Percentiles rank a stretch among this genome's conserved stretches.
phyloP scores from a whole-genome alignment of 2,329 filamentous ascomycete genomes.

The Fusarium nygamai region DNA sequence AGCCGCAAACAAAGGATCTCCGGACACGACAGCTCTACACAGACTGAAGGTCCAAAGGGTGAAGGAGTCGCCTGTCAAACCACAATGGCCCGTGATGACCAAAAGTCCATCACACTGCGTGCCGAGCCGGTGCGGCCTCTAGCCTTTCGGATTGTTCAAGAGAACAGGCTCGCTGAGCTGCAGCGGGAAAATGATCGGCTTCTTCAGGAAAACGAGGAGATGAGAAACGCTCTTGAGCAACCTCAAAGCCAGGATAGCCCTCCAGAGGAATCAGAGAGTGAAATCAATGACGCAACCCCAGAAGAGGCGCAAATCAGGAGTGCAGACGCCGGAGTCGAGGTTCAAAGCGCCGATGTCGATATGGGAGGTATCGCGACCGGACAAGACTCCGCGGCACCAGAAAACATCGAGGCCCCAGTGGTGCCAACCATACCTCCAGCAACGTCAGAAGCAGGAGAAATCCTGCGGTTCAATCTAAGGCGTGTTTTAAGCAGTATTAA shows the following conservation, averaged over 20 bases:
- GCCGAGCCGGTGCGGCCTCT: too few relatives aligned
- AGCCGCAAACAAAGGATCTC: too few relatives aligned
- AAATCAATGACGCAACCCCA: accelerated
- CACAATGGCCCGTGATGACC: too few relatives aligned
- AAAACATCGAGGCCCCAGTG: accelerated
- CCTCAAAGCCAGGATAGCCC: background rate
- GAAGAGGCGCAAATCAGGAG: background rate
- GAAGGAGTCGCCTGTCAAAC: too few relatives aligned
- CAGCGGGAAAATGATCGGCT: background rate
- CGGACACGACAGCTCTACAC: too few relatives aligned
- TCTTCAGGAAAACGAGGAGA: background rate
- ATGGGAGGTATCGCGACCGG: background rate
- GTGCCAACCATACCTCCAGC: background rate
- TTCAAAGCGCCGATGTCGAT: background rate
- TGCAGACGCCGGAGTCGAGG: background rate
- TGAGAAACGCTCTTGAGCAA: background rate
- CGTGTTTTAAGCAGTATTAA: background rate
- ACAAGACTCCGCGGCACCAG: background rate
- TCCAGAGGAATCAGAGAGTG: accelerated
- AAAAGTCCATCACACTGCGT: too few relatives aligned
- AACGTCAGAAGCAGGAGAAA: too few relatives aligned
- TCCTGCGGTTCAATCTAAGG: accelerated
- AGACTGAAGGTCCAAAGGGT: too few relatives aligned
- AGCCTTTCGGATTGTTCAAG: background rate
- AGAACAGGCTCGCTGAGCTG: accelerated